Conservation (phyloP, 176 grass and related monocot genomes). For the Raddia guianensis region DNA sequence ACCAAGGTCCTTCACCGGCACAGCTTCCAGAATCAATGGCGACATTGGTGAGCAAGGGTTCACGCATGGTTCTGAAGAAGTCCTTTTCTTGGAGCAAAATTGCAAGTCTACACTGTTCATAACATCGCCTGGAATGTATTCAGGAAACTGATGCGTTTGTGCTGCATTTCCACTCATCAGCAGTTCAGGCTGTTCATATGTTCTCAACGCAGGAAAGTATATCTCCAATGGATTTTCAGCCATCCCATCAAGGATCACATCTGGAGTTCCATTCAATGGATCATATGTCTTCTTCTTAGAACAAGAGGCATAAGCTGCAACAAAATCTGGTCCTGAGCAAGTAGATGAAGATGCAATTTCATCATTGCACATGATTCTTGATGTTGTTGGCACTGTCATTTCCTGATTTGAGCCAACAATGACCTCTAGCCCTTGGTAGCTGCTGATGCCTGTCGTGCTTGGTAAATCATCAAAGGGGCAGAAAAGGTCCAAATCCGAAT, state of each 20-base stretch:
- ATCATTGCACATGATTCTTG: conserved; percentile 24
- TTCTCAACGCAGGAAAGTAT: conserved; percentile 33
- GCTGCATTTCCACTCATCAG: background rate
- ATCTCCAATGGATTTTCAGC: conserved; percentile 49
- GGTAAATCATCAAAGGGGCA: conserved; percentile 5
- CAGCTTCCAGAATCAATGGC: background rate
- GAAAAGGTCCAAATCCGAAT: conserved; percentile 34
- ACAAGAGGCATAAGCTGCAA: background rate
- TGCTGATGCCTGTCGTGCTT: background rate
- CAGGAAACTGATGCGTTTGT: conserved; percentile 16
- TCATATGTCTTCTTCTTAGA: background rate
- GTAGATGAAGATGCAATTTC: conserved; percentile 20
- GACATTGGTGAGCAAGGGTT: background rate
- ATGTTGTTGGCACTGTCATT: background rate
- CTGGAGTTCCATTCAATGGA: conserved; percentile 33
- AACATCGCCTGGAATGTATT: background rate
- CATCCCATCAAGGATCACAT: conserved; percentile 48
- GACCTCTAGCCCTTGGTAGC: conserved; percentile 27
- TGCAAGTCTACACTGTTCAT: conserved; percentile 11
- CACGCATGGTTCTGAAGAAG: background rate
- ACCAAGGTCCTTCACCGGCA: conserved; percentile 36
- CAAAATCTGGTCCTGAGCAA: conserved; percentile 5
- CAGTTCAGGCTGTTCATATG: conserved; percentile 28
- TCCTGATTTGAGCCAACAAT: conserved; percentile 17
- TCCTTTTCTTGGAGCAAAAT: background rate